phyloP scores from a whole-genome alignment of 345 rosid genomes.

The Moricandia arvensis region DNA sequence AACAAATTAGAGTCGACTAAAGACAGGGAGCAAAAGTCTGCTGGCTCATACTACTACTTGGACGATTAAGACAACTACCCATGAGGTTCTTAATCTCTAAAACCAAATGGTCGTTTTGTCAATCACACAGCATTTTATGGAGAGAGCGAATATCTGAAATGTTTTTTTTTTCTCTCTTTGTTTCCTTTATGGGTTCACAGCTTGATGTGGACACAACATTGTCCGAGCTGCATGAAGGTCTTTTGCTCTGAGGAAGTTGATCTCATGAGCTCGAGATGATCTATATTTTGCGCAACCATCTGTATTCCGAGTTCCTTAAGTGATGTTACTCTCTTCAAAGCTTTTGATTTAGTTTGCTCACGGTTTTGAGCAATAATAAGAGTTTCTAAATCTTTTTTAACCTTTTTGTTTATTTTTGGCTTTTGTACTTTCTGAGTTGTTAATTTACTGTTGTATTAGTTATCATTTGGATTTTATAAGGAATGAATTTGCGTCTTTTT shows the following conservation, averaged over 20 bases:
- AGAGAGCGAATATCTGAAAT: constrained; percentile 15
- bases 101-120: not conserved
- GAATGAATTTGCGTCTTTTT: not conserved
- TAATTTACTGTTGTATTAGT: not conserved
- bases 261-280: constrained; percentile 11
- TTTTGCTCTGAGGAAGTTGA: constrained; percentile 18
- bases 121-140: not conserved
- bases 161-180: not conserved
- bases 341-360: constrained; percentile 11
- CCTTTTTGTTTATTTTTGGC: not conserved
- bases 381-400: constrained; percentile 10
- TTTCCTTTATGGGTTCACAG: constrained; percentile 6
- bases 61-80: constrained; percentile 53
- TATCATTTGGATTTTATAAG: not conserved
- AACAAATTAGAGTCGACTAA: constrained; percentile 93
- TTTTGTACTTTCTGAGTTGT: not conserved
- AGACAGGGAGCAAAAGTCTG: constrained; percentile 94
- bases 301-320: not conserved
- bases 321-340: constrained; percentile 21
- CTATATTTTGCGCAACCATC: constrained; percentile 3
- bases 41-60: constrained; percentile 90
- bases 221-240: constrained; percentile 13
- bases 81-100: not conserved
- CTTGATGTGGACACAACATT: constrained; percentile 18
- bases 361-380: constrained; percentile 30